Base-by-base conservation (phyloP, 495 filamentous ascomycete species). In the Aspergillus affinis region DNA sequence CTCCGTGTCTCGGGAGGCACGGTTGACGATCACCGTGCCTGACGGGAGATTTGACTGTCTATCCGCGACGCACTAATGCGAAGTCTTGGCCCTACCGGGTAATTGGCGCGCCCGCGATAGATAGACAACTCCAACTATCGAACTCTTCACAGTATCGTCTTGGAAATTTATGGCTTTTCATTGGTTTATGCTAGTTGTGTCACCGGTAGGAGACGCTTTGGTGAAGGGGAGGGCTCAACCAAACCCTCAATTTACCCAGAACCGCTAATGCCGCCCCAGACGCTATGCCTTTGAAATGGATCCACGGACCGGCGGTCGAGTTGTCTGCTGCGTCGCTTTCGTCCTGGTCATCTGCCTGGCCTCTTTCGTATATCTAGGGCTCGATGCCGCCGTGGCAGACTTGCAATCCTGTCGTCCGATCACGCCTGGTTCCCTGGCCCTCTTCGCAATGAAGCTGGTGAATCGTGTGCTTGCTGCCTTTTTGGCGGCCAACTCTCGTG, bases 401-500 rank as follows among this genome's bases (percentile, higher is more conserved):
- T 12, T 30, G 45, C 9, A 48, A 15, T 32, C 15, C 6, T 56
- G 54, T 32, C 21, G 1, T 32, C 17, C 41, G 45, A 47, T 18
- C 47, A 23, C 44, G 15, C 54, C 21, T 15, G 29, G 30, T 26
- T 23, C 6, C 17, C 15, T 41, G 54, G 19, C 8, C 5, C 20
- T 56, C 21, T 45, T 56, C 54, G 29, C 26, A 10, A 56, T 56
- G 54, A 56, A 26, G 41, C 23, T 56, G 19, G 13, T 48, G n/a
- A 56, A 56, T 21, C 45, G 54, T 32, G 20, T 56, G 44, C 45
- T 56, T 23, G 54, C 54, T 15, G 41, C 54, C 4, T 18, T 48
- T 26, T 18, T 56, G 26, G 53, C 57, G 26, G 61, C 54, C 2
- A 41, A 19, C 44, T 27, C 52, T 47, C 26, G 61, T 59, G 7